Conservation (phyloP, 805 yeast species). For the Cyberlindnera bimundalis region DNA sequence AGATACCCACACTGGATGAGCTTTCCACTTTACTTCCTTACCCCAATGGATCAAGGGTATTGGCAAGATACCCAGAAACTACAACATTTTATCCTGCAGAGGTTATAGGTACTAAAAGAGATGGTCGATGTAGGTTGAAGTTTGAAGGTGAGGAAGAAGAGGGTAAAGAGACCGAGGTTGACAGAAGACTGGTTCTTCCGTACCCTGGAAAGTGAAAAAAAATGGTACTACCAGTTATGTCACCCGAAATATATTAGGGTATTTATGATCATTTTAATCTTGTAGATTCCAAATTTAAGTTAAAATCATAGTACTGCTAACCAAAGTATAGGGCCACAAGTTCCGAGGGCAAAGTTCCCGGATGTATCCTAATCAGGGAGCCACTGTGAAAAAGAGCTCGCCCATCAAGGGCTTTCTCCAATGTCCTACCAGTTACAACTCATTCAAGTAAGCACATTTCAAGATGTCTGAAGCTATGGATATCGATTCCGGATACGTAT, state of each 20-base stretch:
- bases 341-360: constrained; percentile 2
- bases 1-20: constrained; percentile 57
- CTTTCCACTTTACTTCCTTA: constrained; percentile 45
- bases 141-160: constrained; percentile 98
- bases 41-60: constrained; percentile 74
- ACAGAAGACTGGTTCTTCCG: constrained; percentile 77
- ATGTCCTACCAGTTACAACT: too few relatives aligned
- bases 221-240: neutral
- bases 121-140: constrained; percentile 71
- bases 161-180: constrained; percentile 92
- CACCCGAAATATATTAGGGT: neutral
- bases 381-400: neutral
- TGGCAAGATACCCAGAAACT: constrained; percentile 96
- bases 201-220: constrained; percentile 42
- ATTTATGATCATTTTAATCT: neutral
- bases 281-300: neutral
- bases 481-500: constrained; percentile 37
- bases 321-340: neutral
- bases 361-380: neutral
- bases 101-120: constrained; percentile 72
- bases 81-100: constrained; percentile 96
- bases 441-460: neutral
- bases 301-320: neutral
- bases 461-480: constrained; percentile 58
- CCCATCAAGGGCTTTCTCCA: neutral